Evolutionary conservation across 164 flowering plant genomes (phyloP).

Genomic region (Buxus sempervirens): DNA sequence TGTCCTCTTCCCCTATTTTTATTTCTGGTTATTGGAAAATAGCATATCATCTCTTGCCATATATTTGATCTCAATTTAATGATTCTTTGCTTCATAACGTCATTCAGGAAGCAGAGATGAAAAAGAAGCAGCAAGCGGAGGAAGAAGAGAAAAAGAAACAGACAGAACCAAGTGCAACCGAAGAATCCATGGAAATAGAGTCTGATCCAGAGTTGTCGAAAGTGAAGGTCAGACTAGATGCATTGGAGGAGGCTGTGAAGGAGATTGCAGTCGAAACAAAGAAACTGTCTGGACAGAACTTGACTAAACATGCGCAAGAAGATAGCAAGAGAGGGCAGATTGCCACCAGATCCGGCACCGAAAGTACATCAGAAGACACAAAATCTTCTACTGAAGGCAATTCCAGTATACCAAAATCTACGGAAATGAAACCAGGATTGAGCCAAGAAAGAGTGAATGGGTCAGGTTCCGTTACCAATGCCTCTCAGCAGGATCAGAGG

Average conservation of each 20-base stretch:
- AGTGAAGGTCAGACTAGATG: slow-evolving; percentile 63
- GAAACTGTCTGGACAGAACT: slow-evolving; percentile 21
- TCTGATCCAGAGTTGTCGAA: slow-evolving; percentile 43
- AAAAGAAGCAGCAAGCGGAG: slow-evolving; percentile 50
- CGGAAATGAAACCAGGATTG: slow-evolving; percentile 3
- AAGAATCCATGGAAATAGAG: slow-evolving; percentile 28
- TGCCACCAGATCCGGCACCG: slow-evolving; percentile 2
- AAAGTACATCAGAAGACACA: slow-evolving; percentile 15
- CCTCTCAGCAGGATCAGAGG: slow-evolving; percentile 15
- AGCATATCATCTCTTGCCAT: not conserved
- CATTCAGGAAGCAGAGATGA: slow-evolving; percentile 52
- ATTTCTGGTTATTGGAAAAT: not conserved
- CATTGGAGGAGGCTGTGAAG: slow-evolving; percentile 62
- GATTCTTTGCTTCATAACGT: not conserved
- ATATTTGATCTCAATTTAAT: not conserved
- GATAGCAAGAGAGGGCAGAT: slow-evolving; percentile 15
- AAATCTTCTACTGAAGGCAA: slow-evolving; percentile 14
- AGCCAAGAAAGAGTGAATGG: slow-evolving; percentile 7
- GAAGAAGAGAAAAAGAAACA: slow-evolving; percentile 56
- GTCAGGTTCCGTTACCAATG: slow-evolving; percentile 2
- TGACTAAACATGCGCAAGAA: slow-evolving; percentile 12
- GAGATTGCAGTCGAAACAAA: slow-evolving; percentile 55
- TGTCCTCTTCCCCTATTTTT: not conserved
- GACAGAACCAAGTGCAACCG: slow-evolving; percentile 29
- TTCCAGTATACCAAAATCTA: slow-evolving; percentile 1